Conservation (phyloP, 2,329 filamentous ascomycete genomes). For the Paraconiothyrium brasiliense region DNA sequence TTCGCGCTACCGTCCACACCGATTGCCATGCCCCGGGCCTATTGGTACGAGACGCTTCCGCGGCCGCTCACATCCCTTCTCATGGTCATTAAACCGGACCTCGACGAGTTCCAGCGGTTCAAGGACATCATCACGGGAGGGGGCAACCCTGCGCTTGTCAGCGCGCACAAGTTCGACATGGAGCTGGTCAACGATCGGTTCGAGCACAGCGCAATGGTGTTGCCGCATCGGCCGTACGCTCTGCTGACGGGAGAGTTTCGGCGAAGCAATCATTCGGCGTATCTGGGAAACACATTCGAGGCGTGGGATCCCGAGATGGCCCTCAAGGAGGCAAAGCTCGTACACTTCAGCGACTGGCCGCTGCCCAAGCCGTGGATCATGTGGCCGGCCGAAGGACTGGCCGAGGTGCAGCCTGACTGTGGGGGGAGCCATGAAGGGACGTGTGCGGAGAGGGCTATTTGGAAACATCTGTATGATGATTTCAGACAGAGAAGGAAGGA, state of each 20-base stretch:
- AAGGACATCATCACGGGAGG: slow-evolving; percentile 39
- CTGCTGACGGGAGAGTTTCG: slow-evolving; percentile 72
- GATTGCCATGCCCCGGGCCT: slow-evolving; percentile 75
- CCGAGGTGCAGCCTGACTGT: slow-evolving; percentile 58
- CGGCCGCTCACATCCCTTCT: slow-evolving; percentile 68
- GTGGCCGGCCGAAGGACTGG: slow-evolving; percentile 53
- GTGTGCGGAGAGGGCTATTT: slow-evolving; percentile 53
- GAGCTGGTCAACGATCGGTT: slow-evolving; percentile 73
- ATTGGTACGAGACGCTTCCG: slow-evolving; percentile 69
- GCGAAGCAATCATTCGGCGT: slow-evolving; percentile 59
- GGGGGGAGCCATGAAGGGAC: slow-evolving; percentile 39
- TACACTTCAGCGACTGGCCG: slow-evolving; percentile 79
- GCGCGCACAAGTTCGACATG: slow-evolving; percentile 67
- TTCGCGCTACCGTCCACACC: slow-evolving; percentile 71
- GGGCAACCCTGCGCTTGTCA: slow-evolving; percentile 38
- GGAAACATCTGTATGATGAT: slow-evolving; percentile 57
- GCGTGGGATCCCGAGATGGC: slow-evolving; percentile 67
- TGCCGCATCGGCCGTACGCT: slow-evolving; percentile 71
- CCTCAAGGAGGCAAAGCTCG: slow-evolving; percentile 68
- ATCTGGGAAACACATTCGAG: slow-evolving; percentile 62
- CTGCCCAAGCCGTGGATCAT: slow-evolving; percentile 71
- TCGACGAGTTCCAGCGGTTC: slow-evolving; percentile 58
- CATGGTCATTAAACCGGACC: slow-evolving; percentile 69
- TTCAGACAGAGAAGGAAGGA: slow-evolving; percentile 54
- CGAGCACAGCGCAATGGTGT: slow-evolving; percentile 64